Conservation (phyloP, 768 basidiomycete species). For the Coprinellus micaceus region DNA sequence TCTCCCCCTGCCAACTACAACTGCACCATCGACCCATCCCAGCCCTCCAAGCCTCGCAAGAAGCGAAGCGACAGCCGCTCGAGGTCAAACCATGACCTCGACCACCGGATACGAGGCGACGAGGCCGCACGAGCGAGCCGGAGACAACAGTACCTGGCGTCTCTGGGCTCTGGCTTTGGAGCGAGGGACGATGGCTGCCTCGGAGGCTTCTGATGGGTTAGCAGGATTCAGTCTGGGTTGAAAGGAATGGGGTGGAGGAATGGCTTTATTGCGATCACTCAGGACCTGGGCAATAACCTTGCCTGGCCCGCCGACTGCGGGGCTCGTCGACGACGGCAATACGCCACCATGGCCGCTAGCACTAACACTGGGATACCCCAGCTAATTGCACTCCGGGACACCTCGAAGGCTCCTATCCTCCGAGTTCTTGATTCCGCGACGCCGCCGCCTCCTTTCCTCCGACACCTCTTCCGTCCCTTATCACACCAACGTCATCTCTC, state of each 20-base stretch:
- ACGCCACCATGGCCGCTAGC: too few relatives aligned
- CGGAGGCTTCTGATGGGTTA: slow-evolving; percentile 35
- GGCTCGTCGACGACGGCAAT: too few relatives aligned
- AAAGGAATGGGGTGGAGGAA: too few relatives aligned
- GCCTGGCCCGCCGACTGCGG: too few relatives aligned
- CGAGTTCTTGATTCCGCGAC: not conserved
- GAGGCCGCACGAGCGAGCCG: slow-evolving; percentile 9
- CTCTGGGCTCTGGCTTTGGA: slow-evolving; percentile 21
- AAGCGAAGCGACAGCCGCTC: slow-evolving; percentile 26
- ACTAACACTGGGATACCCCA: too few relatives aligned
- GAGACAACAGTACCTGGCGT: slow-evolving; percentile 13
- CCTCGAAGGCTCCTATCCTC: not conserved
- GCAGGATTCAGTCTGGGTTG: not conserved
- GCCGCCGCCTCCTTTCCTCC: slow-evolving; percentile 3
- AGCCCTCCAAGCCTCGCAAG: slow-evolving; percentile 17
- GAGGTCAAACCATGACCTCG: slow-evolving; percentile 32
- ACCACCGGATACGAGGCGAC: slow-evolving; percentile 37
- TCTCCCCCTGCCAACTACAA: slow-evolving; percentile 19
- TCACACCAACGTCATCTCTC: not conserved
- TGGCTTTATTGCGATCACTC: too few relatives aligned
- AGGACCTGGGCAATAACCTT: too few relatives aligned
- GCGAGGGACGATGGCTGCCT: slow-evolving; percentile 38
- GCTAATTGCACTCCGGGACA: not conserved
- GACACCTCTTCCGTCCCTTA: not conserved
- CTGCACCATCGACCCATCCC: slow-evolving; percentile 11